Base-by-base conservation (phyloP, 2,329 filamentous ascomycete genomes). In the Seiridium cupressi region DNA sequence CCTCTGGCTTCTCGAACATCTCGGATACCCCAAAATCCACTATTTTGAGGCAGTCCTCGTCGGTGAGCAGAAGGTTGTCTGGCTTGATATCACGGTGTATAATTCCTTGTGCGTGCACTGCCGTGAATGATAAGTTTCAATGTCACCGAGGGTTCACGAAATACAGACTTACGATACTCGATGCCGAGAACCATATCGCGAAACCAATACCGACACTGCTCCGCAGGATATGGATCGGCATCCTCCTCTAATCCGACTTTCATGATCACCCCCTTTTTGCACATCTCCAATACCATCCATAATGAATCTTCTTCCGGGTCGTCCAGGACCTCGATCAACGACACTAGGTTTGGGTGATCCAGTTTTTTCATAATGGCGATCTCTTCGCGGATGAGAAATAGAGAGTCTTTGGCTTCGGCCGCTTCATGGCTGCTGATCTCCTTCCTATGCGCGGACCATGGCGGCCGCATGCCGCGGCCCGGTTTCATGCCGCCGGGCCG, bases 301-400 rank as follows among this genome's bases (percentile, higher is more conserved):
- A 99, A 78, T 3, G 93, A 97, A 74, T 99, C 95, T 71, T 97
- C 93, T 53, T 94, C 89, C 0, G 95, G 94, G 71, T 98, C 95
- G 72, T 98, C 95, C 56, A 99, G 80, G 3, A 99, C 95, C 76
- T 99, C 95, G 65, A 96, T 92, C 55, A 99, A 79, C 51, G 90
- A 88, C 11, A 98, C 94, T n/a, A 99, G 80, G 70, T 98, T 99
- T 35, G 88, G 89, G 71, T 99, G 95, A 70, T 97, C 89, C 51
- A 98, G 83, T 77, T 98, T 98, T 81, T 98, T 99, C 93, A 99
- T 98, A 72, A 98, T 96, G 61, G 95, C 95, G 69, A 98, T 95
- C 75, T 99, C 95, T 74, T 97, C 91, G 62, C 93, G 90, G 73
- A 99, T 98, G 61, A 98, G 80, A 69, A 91, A 91, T 10, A 98